Evolutionary conservation across 2,329 filamentous ascomycete genomes (phyloP).

Genomic region (Fulvia fulva): DNA sequence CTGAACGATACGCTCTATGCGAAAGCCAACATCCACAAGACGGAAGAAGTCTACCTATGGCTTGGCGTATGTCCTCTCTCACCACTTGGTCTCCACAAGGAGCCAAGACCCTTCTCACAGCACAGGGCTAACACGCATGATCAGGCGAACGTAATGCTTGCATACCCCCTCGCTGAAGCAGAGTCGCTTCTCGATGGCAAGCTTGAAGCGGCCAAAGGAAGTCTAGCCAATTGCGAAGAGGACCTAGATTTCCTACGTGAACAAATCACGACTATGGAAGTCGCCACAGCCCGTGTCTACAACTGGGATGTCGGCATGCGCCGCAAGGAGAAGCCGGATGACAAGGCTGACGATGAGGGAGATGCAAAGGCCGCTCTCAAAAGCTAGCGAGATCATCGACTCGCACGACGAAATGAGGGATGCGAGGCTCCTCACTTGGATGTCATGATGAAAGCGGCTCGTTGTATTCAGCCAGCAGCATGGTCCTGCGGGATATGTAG

Average conservation of each 20-base stretch:
- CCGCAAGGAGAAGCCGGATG: constrained; percentile 76
- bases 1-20: constrained; percentile 94
- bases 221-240: constrained; percentile 84
- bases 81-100: neutral
- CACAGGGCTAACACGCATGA: neutral
- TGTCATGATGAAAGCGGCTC: too few relatives aligned
- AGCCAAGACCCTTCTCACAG: neutral
- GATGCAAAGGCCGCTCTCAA: constrained; percentile 9
- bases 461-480: too few relatives aligned
- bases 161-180: constrained; percentile 87
- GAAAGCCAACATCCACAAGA: constrained; percentile 75
- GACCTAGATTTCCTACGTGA: constrained; percentile 93
- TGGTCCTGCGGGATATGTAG: too few relatives aligned
- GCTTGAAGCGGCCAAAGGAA: constrained; percentile 72
- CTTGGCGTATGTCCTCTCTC: constrained; percentile 72
- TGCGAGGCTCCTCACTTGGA: too few relatives aligned
- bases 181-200: constrained; percentile 74
- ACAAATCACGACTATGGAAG: constrained; percentile 96
- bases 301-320: constrained; percentile 98
- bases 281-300: constrained; percentile 94
- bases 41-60: constrained; percentile 94
- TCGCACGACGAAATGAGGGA: too few relatives aligned
- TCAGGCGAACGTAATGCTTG: constrained; percentile 93
- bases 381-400: neutral
- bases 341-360: constrained; percentile 15